Evolutionary conservation across 257 asterid species (phyloP).

Genomic region (Dorcoceras hygrometricum): DNA sequence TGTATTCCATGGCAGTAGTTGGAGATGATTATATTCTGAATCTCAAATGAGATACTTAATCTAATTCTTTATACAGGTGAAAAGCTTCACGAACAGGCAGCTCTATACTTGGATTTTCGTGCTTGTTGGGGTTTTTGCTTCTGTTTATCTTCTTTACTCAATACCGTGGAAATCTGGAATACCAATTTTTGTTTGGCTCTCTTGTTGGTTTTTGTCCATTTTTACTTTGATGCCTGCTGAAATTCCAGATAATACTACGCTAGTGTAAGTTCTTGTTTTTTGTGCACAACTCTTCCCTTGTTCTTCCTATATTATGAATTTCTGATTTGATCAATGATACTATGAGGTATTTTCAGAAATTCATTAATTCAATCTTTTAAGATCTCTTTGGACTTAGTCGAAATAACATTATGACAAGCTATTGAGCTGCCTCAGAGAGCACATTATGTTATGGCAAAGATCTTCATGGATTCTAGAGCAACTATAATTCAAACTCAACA

Average conservation of each 20-base stretch:
- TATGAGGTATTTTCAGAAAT: conserved; percentile 4
- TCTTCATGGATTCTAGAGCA: not conserved
- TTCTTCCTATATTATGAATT: not conserved
- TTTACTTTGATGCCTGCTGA: conserved; percentile 98
- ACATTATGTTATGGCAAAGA: not conserved
- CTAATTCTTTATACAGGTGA: conserved; percentile 55
- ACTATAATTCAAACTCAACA: not conserved
- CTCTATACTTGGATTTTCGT: conserved; percentile 87
- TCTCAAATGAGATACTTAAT: conserved; percentile 24
- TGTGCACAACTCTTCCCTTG: not conserved
- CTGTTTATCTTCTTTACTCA: conserved; percentile 56
- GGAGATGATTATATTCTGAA: not conserved
- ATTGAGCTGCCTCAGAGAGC: not conserved
- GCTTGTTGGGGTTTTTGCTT: conserved; percentile 60
- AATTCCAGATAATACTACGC: conserved; percentile 86
- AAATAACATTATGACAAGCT: not conserved
- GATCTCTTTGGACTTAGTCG: conserved; percentile 49
- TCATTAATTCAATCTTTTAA: conserved; percentile 34
- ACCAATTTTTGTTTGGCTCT: conserved; percentile 61
- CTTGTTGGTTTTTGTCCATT: conserved; percentile 76
- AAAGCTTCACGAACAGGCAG: conserved; percentile 79
- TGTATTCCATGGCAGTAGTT: conserved; percentile 3
- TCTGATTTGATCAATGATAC: not conserved
- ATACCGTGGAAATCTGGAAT: conserved; percentile 51
- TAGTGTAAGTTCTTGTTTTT: conserved; percentile 59